These are phyloP conservation scores for Lactuca sativa DNA, from an alignment of 129 eudicot species.

Conservation along the genomic window DNA sequence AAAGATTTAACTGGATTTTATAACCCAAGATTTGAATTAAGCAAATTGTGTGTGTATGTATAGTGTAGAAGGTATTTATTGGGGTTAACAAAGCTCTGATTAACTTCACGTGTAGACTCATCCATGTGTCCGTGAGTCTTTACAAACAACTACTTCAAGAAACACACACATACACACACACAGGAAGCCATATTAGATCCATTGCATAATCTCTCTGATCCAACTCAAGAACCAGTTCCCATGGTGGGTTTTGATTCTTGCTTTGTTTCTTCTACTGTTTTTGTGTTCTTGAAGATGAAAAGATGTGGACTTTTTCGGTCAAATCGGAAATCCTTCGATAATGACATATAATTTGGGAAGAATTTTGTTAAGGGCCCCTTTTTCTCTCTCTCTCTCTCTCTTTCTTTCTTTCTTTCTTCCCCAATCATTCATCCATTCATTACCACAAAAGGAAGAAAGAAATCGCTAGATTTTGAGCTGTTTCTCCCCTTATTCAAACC, in stretches of 20 bases:
- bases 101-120: conserved; percentile 40
- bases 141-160: conserved; percentile 21
- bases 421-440: conserved; percentile 38
- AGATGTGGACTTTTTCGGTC: conserved; percentile 27
- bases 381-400: not conserved
- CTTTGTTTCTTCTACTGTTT: conserved; percentile 7
- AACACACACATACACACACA: conserved; percentile 20
- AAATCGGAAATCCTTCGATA: conserved; percentile 28
- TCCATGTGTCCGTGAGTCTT: conserved; percentile 35
- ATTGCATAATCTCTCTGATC: conserved; percentile 9
- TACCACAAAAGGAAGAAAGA: conserved; percentile 28
- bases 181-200: conserved; percentile 12
- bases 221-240: conserved; percentile 17
- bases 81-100: conserved; percentile 42
- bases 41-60: conserved; percentile 11
- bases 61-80: conserved; percentile 30
- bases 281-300: conserved; percentile 26
- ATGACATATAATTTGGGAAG: conserved; percentile 15
- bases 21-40: conserved; percentile 23
- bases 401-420: conserved; percentile 16
- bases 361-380: conserved; percentile 12
- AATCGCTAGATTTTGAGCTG: conserved; percentile 5
- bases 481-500: conserved; percentile 16
- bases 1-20: conserved; percentile 5
- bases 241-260: conserved; percentile 27